phyloP scores from a whole-genome alignment of 225 moss, liverwort and hornwort species.

The Marchantia polymorpha region DNA sequence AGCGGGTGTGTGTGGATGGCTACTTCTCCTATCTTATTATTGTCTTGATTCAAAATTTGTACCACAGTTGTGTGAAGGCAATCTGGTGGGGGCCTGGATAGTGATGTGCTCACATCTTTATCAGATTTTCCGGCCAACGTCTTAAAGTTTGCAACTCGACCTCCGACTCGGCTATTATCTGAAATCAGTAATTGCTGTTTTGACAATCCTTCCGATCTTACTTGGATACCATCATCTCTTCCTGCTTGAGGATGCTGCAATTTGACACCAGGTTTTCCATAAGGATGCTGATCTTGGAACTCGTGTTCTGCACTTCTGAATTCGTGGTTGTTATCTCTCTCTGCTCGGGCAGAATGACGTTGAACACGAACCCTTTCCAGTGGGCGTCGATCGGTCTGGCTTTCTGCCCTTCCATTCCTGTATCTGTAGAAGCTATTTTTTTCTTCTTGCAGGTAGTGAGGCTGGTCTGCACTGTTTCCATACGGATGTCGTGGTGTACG shows the following conservation, averaged over 20 bases:
- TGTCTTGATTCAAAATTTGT: conserved; percentile 45
- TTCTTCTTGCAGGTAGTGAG: background rate
- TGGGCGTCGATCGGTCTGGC: background rate
- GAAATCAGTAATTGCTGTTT: background rate
- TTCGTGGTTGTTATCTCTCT: background rate
- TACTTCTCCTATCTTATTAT: conserved; percentile 47
- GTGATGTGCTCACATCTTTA: background rate
- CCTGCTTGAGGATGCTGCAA: background rate
- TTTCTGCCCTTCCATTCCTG: background rate
- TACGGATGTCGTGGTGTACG: background rate
- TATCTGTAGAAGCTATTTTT: background rate
- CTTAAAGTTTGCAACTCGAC: background rate
- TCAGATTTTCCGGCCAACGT: background rate
- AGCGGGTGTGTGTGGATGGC: conserved; percentile 42
- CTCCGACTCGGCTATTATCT: background rate
- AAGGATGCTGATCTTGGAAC: background rate
- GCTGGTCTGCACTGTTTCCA: background rate
- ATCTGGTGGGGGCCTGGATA: conserved; percentile 19
- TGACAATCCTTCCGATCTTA: background rate
- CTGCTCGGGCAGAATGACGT: background rate
- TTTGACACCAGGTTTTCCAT: background rate
- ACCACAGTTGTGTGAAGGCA: conserved; percentile 47
- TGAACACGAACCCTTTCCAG: background rate
- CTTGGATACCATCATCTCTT: conserved; percentile 6
- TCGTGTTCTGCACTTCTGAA: background rate